These are phyloP conservation scores for Apiosordaria backusii DNA, from an alignment of 495 filamentous ascomycete genomes.

Conservation along the genomic window DNA sequence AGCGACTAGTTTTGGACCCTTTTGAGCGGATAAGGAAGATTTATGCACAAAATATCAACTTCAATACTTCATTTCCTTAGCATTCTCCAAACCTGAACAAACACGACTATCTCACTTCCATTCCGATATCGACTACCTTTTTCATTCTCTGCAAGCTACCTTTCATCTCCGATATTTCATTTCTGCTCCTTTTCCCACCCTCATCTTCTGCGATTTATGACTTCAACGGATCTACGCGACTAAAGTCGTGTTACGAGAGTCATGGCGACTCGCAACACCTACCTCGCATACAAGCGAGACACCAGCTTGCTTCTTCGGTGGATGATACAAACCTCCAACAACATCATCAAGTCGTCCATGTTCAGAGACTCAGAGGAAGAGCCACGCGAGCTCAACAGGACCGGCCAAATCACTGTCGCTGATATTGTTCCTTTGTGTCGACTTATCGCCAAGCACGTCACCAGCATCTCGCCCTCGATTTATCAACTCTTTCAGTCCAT, in stretches of 20 bases:
- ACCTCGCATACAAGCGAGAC: conserved; percentile 40
- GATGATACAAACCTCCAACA: conserved; percentile 38
- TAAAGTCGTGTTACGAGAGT: background rate
- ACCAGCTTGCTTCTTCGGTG: conserved; percentile 39
- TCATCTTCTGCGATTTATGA: too few relatives aligned
- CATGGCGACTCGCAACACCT: conserved; percentile 20
- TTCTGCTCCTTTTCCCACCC: too few relatives aligned
- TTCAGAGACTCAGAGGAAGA: background rate
- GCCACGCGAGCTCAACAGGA: conserved; percentile 10
- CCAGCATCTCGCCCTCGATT: conserved; percentile 26
- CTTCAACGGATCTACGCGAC: too few relatives aligned
- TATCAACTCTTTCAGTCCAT: conserved; percentile 32
- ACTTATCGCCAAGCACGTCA: conserved; percentile 35
- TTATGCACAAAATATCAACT: too few relatives aligned
- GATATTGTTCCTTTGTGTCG: conserved; percentile 32
- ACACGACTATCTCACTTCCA: too few relatives aligned
- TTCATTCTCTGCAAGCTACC: too few relatives aligned
- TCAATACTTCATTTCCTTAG: too few relatives aligned
- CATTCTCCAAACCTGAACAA: too few relatives aligned
- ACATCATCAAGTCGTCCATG: conserved; percentile 20
- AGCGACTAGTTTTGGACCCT: too few relatives aligned
- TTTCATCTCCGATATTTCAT: too few relatives aligned
- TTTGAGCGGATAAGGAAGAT: too few relatives aligned
- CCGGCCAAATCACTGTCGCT: conserved; percentile 30
- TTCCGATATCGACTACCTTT: too few relatives aligned